Evolutionary conservation across 73 alveolate species (phyloP).

Genomic region (Paramecium pentaurelia): DNA sequence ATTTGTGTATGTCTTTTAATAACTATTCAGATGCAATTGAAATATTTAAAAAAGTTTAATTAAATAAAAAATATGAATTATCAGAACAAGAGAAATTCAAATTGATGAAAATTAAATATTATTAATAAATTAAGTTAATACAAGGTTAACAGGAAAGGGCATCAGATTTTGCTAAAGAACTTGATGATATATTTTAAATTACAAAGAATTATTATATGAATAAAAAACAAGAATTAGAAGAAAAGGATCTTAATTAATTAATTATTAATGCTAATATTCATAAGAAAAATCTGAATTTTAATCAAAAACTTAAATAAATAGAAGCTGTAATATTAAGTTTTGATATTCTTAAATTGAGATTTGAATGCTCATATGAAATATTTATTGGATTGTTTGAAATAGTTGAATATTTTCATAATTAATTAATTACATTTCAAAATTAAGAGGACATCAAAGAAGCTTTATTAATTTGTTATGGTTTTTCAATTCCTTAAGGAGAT

Average conservation of each 20-base stretch:
- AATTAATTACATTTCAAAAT: neutral
- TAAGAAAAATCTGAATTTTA: neutral
- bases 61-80: neutral
- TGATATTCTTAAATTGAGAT: neutral
- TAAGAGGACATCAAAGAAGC: neutral
- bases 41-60: neutral
- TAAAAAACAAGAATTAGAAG: neutral
- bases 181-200: neutral
- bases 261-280: neutral
- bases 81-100: neutral
- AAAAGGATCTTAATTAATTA: neutral
- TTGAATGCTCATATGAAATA: neutral
- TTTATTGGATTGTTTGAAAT: neutral
- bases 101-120: neutral
- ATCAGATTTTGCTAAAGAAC: neutral
- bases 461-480: neutral
- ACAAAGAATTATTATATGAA: neutral
- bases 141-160: neutral
- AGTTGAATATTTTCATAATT: neutral
- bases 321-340: neutral
- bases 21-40: neutral
- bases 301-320: neutral
- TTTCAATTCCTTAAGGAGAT: neutral
- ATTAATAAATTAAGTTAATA: neutral
- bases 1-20: conserved; percentile 10